Conservation (phyloP, 768 basidiomycete species). For the Russula earlei region DNA sequence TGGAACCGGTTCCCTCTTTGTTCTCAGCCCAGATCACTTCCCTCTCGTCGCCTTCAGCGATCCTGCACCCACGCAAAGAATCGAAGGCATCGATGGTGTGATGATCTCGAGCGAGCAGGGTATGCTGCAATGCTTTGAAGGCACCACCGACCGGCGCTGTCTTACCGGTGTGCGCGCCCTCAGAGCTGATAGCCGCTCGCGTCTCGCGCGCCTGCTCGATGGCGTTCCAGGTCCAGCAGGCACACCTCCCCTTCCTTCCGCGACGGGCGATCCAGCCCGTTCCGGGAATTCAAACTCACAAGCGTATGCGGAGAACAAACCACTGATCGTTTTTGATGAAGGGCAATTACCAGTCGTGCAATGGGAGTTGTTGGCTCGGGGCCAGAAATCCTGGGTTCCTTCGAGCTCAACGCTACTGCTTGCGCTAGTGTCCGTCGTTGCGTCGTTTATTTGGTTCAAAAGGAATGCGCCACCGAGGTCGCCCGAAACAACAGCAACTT, state of each 20-base stretch:
- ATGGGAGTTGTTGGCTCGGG: neutral
- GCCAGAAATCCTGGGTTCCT: neutral
- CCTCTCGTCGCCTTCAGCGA: slow-evolving; percentile 74
- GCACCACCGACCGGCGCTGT: slow-evolving; percentile 42
- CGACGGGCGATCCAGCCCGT: slow-evolving; percentile 26
- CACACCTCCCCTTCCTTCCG: neutral
- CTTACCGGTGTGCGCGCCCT: slow-evolving; percentile 51
- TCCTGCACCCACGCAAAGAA: slow-evolving; percentile 23
- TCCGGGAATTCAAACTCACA: slow-evolving; percentile 19
- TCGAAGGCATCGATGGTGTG: slow-evolving; percentile 28
- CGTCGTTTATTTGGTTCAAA: slow-evolving; percentile 4
- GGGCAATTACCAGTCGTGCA: neutral
- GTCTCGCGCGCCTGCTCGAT: slow-evolving; percentile 46
- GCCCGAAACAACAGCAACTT: neutral
- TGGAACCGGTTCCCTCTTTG: slow-evolving; percentile 67
- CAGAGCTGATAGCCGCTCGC: slow-evolving; percentile 36
- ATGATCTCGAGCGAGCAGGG: neutral
- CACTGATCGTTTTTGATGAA: neutral
- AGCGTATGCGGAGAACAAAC: neutral
- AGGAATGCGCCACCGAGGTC: neutral
- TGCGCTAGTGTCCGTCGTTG: slow-evolving; percentile 2
- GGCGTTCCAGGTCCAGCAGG: slow-evolving; percentile 33
- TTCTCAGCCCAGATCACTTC: slow-evolving; percentile 72
- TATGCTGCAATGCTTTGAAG: slow-evolving; percentile 26
- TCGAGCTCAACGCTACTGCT: slow-evolving; percentile 2